Evolutionary conservation across 2,329 filamentous ascomycete species (phyloP).

Genomic region (Aureobasidium sp.): DNA sequence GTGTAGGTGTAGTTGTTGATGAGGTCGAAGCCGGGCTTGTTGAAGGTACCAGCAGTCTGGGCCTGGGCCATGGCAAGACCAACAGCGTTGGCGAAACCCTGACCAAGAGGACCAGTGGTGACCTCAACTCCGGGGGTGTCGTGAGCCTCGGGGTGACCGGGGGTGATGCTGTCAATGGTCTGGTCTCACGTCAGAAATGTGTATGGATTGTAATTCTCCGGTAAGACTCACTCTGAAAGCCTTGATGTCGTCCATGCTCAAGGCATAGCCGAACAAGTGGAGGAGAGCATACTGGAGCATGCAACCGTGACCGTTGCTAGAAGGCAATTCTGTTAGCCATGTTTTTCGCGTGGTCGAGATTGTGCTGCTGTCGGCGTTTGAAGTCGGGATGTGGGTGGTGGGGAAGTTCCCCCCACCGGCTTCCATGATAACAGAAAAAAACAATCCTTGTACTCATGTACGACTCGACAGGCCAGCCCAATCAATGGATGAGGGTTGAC

Average conservation of each 20-base stretch:
- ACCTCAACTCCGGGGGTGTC: slow-evolving; percentile 97
- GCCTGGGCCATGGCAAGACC: slow-evolving; percentile 95
- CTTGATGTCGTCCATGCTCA: slow-evolving; percentile 90
- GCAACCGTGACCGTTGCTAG: slow-evolving; percentile 94
- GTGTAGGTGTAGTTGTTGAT: slow-evolving; percentile 94
- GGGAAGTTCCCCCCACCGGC: background rate
- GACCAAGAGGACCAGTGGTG: slow-evolving; percentile 93
- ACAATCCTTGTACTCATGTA: background rate
- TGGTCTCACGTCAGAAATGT: slow-evolving; percentile 21
- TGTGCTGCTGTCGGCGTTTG: background rate
- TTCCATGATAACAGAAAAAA: background rate
- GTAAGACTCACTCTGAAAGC: slow-evolving; percentile 73
- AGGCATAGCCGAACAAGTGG: slow-evolving; percentile 85
- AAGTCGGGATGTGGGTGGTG: background rate
- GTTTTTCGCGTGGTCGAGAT: background rate
- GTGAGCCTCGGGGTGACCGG: slow-evolving; percentile 92
- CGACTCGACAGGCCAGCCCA: background rate
- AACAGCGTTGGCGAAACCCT: slow-evolving; percentile 95
- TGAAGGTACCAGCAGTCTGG: slow-evolving; percentile 84
- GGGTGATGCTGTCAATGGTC: slow-evolving; percentile 72
- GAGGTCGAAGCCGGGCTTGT: slow-evolving; percentile 88
- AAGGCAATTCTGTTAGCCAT: slow-evolving; percentile 1
- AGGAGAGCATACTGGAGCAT: slow-evolving; percentile 99
- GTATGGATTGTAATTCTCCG: slow-evolving; percentile 15
- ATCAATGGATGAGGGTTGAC: slow-evolving; percentile 32